These are phyloP conservation scores for Rhizopogon parksii DNA, from an alignment of 1,284 basidiomycete species.

Conservation along the genomic window DNA sequence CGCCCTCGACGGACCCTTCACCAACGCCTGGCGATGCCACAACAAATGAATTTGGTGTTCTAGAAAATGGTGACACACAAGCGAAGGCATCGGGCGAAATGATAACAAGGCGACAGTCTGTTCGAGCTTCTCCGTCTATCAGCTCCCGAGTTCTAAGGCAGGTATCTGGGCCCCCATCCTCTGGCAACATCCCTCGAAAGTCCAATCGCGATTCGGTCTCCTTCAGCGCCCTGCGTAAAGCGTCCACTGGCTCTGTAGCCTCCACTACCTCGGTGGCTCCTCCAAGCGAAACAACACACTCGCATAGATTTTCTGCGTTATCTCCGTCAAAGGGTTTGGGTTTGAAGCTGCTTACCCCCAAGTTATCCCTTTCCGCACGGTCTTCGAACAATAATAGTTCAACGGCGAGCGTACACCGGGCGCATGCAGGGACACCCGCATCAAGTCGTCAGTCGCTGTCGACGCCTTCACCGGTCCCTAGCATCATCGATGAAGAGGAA, in stretches of 20 bases:
- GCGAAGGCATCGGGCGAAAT: constrained; percentile 34
- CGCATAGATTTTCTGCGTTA: constrained; percentile 64
- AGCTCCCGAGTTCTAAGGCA: constrained; percentile 62
- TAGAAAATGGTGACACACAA: constrained; percentile 47
- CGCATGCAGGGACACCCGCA: constrained; percentile 54
- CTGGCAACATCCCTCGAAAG: constrained; percentile 52
- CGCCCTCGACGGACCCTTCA: constrained; percentile 57
- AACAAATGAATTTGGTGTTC: constrained; percentile 72
- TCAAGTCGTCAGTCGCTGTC: constrained; percentile 70
- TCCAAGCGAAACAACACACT: constrained; percentile 24
- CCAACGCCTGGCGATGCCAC: constrained; percentile 43
- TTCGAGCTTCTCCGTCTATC: constrained; percentile 55
- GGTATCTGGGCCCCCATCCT: constrained; percentile 41
- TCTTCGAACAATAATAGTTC: constrained; percentile 41
- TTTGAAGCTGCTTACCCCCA: constrained; percentile 71
- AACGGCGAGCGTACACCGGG: constrained; percentile 46
- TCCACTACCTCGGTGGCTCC: constrained; percentile 50
- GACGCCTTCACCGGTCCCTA: constrained; percentile 73
- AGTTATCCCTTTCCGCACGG: constrained; percentile 58
- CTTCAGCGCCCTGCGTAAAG: constrained; percentile 68
- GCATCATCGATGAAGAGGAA: constrained; percentile 84
- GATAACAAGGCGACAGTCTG: constrained; percentile 38
- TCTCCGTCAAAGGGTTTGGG: constrained; percentile 77
- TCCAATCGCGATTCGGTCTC: constrained; percentile 68
- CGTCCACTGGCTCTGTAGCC: constrained; percentile 69